Conservation (phyloP, 2,329 filamentous ascomycete species). For the Penicillium sp. region DNA sequence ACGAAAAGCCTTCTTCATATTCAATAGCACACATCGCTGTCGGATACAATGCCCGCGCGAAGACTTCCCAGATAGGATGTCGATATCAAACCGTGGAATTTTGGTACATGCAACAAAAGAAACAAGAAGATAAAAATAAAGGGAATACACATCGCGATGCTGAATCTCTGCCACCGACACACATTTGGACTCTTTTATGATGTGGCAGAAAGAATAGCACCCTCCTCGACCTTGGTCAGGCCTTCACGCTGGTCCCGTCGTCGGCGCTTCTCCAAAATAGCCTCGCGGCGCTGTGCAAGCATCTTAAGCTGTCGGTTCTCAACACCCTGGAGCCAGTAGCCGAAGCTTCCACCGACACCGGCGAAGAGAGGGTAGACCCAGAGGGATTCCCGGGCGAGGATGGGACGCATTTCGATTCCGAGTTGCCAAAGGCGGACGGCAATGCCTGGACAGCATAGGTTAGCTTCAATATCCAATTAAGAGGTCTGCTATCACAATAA, state of each 20-base stretch:
- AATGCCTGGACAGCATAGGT: conserved; percentile 62
- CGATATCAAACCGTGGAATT: conserved; percentile 33
- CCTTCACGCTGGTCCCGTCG: conserved; percentile 69
- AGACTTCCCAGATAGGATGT: conserved; percentile 15
- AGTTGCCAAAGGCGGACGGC: conserved; percentile 94
- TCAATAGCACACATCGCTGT: conserved; percentile 16
- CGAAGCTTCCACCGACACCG: conserved; percentile 82
- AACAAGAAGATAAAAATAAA: conserved; percentile 18
- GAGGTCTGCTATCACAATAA: not conserved
- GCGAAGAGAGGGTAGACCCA: conserved; percentile 93
- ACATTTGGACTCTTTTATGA: conserved; percentile 29
- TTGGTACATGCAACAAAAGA: conserved; percentile 31
- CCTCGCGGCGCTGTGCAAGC: conserved; percentile 74
- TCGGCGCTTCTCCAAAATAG: conserved; percentile 84
- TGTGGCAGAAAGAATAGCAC: conserved; percentile 36
- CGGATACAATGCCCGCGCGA: conserved; percentile 11
- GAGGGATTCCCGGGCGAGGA: conserved; percentile 80
- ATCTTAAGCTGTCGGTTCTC: conserved; percentile 78
- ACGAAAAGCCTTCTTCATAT: conserved; percentile 14
- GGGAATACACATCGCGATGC: conserved; percentile 22
- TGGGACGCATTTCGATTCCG: conserved; percentile 95
- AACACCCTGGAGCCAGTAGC: conserved; percentile 94
- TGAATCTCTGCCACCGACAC: conserved; percentile 12
- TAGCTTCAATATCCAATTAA: conserved; percentile 2
- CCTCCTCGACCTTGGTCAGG: conserved; percentile 36